These are phyloP conservation scores for Nannochloris sp. DNA, from an alignment of 139 green algal species.

Conservation along the genomic window DNA sequence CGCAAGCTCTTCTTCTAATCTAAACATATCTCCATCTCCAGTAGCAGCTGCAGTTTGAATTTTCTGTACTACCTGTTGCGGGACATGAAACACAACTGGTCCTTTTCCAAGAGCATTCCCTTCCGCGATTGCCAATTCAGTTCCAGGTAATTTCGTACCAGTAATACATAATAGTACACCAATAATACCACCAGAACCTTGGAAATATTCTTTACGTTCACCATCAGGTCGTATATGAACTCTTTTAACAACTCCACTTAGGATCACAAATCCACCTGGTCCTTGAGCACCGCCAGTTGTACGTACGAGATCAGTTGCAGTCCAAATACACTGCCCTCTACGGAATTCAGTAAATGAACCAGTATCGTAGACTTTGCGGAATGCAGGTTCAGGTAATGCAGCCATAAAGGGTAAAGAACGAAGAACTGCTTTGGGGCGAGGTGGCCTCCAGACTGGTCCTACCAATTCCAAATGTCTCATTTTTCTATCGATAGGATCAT, in stretches of 20 bases:
- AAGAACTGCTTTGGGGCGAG: conserved; percentile 44
- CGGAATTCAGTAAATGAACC: conserved; percentile 12
- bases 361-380: neutral
- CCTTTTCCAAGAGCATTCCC: conserved; percentile 72
- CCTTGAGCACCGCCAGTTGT: neutral
- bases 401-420: conserved; percentile 55
- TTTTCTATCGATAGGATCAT: conserved; percentile 46
- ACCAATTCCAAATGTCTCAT: conserved; percentile 54
- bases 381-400: conserved; percentile 3
- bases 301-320: neutral
- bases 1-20: conserved; percentile 19
- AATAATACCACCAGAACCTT: conserved; percentile 37
- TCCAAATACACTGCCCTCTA: conserved; percentile 12
- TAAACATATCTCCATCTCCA: neutral
- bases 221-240: neutral
- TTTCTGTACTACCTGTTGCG: conserved; percentile 19
- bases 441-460: conserved; percentile 54
- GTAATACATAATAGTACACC: conserved; percentile 36
- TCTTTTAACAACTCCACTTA: conserved; percentile 21
- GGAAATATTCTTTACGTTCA: conserved; percentile 31
- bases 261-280: conserved; percentile 13
- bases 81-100: conserved; percentile 62
- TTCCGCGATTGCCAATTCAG: conserved; percentile 33
- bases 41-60: neutral
- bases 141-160: conserved; percentile 26